Conservation (phyloP, 176 grass and related monocot genomes). For the Aegilops bicornis region DNA sequence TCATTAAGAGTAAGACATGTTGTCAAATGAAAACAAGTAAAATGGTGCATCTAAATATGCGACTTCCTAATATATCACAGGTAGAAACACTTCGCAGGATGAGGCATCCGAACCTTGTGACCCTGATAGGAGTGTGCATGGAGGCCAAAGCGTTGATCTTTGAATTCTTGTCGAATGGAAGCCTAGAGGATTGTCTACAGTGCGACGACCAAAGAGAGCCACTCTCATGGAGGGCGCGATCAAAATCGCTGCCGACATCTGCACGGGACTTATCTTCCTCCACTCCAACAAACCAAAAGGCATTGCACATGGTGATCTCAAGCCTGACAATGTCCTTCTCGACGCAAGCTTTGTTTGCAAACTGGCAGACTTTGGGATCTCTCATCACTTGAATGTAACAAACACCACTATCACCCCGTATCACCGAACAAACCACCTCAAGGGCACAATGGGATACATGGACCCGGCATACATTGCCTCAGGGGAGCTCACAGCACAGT, state of each 20-base stretch:
- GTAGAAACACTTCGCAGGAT: conserved; percentile 50
- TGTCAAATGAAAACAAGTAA: too few species aligned
- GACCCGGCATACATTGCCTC: conserved; percentile 54
- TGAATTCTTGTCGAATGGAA: conserved; percentile 55
- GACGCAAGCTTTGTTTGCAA: conserved; percentile 38
- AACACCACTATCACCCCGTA: conserved; percentile 48
- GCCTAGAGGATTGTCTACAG: conserved; percentile 55
- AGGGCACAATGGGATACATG: conserved; percentile 69
- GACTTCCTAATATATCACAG: conserved; percentile 31
- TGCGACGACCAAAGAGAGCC: conserved; percentile 9
- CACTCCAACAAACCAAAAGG: conserved; percentile 46
- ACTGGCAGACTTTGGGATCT: conserved; percentile 72
- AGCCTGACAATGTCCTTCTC: conserved; percentile 73
- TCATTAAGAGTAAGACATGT: too few species aligned
- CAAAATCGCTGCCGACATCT: conserved; percentile 54
- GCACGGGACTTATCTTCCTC: conserved; percentile 64
- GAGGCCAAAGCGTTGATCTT: conserved; percentile 50
- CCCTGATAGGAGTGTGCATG: conserved; percentile 59
- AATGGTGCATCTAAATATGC: conserved; percentile 14
- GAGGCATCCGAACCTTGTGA: conserved; percentile 70
- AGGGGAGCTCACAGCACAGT: conserved; percentile 61
- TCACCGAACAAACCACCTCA: conserved; percentile 49
- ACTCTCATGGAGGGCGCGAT: conserved; percentile 50
- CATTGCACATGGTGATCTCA: conserved; percentile 71
- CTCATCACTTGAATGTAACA: conserved; percentile 47